Evolutionary conservation across 805 yeast species (phyloP), one percentile per base, ranked within the genome.

Genomic region (Peterozyma xylosa): DNA sequence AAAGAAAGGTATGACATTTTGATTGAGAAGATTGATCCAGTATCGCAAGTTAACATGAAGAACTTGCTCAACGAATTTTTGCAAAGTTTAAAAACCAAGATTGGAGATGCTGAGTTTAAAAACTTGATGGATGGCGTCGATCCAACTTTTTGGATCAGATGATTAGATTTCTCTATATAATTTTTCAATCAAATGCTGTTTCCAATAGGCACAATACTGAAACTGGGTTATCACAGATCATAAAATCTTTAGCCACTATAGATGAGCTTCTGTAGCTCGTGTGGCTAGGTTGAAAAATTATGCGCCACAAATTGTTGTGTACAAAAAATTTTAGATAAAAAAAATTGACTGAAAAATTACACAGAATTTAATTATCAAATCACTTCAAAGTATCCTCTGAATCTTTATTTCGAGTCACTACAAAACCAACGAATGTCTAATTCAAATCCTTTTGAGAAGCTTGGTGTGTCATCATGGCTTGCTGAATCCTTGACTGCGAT

Each of bases 401-500:
- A 21, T 4, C 27, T 21, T 21, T 21, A 21, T 5, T 21, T 21
- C 7, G 27, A 21, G 7, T 21, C 27, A 21, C 27, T 21, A 21
- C 7, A 21, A 21, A 21, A 7, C 4, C 4, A 21, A 21, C 27
- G 27, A 21, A 21, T 21, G 27, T 21, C 27, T 21, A 21, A 21
- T 7, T 21, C 27, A 7, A 21, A 21, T 21, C 7, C 39, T 9
- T 87, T 87, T 55, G 67, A 69, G 41, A 66, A 69, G 9, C 55
- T 93, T 15, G 98, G 97, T 0, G 76, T 87, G 9, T 76, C 96
- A 27, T 79, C 75, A 59, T 90, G 99, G 96, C 78, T 93, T 15
- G 70, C 71, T 30, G 97, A 91, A 52, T 74, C 96, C 0, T 72
- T 93, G 4, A 61, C 65, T 0, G 78, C 95, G 7, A 88, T 93